Percentiles rank a stretch among this genome's conserved stretches.
phyloP scores from a whole-genome alignment of 1,284 basidiomycete genomes.

The Kwoniella shivajii region DNA sequence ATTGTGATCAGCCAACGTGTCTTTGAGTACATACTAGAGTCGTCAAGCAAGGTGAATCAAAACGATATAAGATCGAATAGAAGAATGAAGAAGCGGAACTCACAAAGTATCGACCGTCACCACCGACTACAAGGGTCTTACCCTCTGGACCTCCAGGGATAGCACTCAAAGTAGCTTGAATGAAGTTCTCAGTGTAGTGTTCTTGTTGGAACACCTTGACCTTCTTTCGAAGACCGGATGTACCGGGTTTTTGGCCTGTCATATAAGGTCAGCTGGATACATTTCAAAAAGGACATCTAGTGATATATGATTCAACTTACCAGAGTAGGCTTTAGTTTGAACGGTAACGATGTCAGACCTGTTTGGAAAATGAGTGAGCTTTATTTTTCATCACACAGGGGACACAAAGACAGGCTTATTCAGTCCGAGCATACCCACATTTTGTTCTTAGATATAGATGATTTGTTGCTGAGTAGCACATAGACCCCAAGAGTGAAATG shows the following conservation, averaged over 20 bases:
- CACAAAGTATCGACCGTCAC: slow-evolving; percentile 89
- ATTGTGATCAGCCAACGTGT: neutral
- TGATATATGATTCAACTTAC: slow-evolving; percentile 40
- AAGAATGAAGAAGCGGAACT: slow-evolving; percentile 11
- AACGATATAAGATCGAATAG: neutral
- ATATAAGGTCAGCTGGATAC: neutral
- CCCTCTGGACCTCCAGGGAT: slow-evolving; percentile 71
- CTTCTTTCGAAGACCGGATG: slow-evolving; percentile 91
- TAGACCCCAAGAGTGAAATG: neutral
- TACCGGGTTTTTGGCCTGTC: slow-evolving; percentile 83
- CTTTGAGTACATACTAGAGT: neutral
- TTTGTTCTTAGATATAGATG: neutral
- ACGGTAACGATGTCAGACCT: slow-evolving; percentile 40
- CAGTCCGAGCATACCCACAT: slow-evolving; percentile 12
- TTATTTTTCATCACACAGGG: neutral
- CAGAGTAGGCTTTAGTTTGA: slow-evolving; percentile 45
- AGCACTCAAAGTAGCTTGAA: slow-evolving; percentile 91
- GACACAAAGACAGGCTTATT: neutral
- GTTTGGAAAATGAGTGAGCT: slow-evolving; percentile 13
- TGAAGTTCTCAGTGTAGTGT: slow-evolving; percentile 99
- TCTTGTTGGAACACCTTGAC: slow-evolving; percentile 90
- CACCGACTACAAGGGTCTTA: slow-evolving; percentile 89
- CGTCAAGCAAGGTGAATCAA: neutral
- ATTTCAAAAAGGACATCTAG: neutral
- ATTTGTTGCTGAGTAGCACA: neutral